Percentiles rank a stretch among this genome's conserved stretches.
phyloP scores from a whole-genome alignment of 2,329 filamentous ascomycete genomes.

The Fusarium agapanthi region DNA sequence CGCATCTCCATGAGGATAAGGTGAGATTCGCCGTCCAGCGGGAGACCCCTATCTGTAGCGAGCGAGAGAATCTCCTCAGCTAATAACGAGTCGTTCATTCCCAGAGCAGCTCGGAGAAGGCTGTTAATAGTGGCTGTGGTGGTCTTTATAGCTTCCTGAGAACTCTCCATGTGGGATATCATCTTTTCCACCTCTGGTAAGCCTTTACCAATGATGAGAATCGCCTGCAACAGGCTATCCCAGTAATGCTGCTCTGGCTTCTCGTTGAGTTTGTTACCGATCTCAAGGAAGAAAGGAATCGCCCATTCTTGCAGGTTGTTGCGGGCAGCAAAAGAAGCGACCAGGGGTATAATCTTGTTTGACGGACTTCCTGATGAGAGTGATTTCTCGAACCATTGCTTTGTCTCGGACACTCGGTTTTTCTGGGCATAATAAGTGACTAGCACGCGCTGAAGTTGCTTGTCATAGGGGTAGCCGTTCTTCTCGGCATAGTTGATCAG shows the following conservation, averaged over 20 bases:
- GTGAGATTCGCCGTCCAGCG: constrained; percentile 74
- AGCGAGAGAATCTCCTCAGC: constrained; percentile 78
- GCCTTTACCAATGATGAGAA: constrained; percentile 72
- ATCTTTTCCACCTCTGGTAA: constrained; percentile 59
- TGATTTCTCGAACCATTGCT: constrained; percentile 71
- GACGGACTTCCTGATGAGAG: constrained; percentile 46
- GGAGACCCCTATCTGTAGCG: constrained; percentile 70
- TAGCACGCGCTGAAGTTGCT: constrained; percentile 62
- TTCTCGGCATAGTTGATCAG: constrained; percentile 62
- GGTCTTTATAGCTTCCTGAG: constrained; percentile 61
- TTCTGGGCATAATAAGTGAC: constrained; percentile 69
- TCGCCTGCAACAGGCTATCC: constrained; percentile 79
- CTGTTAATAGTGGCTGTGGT: constrained; percentile 79
- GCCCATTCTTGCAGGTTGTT: constrained; percentile 71
- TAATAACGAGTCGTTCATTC: constrained; percentile 73
- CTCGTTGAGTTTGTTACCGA: constrained; percentile 56
- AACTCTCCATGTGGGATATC: constrained; percentile 77
- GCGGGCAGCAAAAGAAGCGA: constrained; percentile 63
- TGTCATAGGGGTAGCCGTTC: constrained; percentile 55
- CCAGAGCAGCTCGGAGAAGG: constrained; percentile 76
- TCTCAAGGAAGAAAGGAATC: constrained; percentile 62
- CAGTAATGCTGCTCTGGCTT: constrained; percentile 65
- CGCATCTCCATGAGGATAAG: constrained; percentile 80
- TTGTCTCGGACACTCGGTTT: constrained; percentile 67
- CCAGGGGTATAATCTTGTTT: constrained; percentile 39